Conservation (phyloP, 768 basidiomycete genomes). For the Suillus bovinus region DNA sequence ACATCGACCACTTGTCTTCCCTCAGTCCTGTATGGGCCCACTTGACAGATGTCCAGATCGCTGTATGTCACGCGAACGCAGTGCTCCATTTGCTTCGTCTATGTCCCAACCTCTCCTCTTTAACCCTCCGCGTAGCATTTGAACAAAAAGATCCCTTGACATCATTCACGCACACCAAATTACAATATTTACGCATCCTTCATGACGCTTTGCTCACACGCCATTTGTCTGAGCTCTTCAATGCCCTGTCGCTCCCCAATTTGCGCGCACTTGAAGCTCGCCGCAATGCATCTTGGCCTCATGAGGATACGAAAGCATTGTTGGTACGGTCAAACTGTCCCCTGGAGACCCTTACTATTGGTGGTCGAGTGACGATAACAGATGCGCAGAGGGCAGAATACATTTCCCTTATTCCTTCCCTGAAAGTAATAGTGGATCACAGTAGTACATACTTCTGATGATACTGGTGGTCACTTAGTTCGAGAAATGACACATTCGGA, state of each 20-base stretch:
- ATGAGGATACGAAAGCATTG: conserved; percentile 18
- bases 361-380: conserved; percentile 13
- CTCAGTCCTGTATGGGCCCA: conserved; percentile 23
- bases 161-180: conserved; percentile 13
- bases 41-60: conserved; percentile 18
- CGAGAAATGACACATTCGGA: no score
- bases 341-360: conserved; percentile 20
- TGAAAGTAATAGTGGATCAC: conserved; percentile 8
- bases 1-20: conserved; percentile 7
- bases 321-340: conserved; percentile 23
- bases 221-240: conserved; percentile 14
- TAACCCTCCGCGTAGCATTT: conserved; percentile 14
- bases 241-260: conserved; percentile 18
- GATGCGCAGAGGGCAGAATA: conserved; percentile 18
- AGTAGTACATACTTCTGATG: background rate
- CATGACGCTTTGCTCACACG: background rate
- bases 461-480: background rate
- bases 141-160: background rate
- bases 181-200: conserved; percentile 16
- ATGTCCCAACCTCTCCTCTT: conserved; percentile 20
- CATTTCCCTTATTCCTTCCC: conserved; percentile 18
- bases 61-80: background rate
- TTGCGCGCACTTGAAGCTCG: conserved; percentile 15
- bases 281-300: conserved; percentile 13
- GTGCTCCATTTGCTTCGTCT: conserved; percentile 18